Conservation (phyloP, 2,329 filamentous ascomycete species). For the Tolypocladium guangdongense region DNA sequence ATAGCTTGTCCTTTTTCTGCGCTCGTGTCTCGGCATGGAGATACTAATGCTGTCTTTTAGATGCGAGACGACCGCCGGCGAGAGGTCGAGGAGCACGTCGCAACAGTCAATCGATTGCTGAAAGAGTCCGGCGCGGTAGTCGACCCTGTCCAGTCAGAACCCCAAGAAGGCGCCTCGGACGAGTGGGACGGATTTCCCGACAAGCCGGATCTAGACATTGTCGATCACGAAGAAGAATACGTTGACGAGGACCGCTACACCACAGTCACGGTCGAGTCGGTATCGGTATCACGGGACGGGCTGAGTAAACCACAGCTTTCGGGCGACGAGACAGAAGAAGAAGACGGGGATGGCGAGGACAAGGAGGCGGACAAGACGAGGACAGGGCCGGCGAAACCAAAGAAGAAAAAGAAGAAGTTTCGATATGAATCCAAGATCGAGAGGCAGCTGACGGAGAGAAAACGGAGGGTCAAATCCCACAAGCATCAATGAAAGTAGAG, state of each 20-base stretch:
- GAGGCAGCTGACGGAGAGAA: constrained; percentile 61
- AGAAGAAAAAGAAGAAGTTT: constrained; percentile 85
- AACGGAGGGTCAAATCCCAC: constrained; percentile 51
- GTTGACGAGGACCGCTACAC: constrained; percentile 94
- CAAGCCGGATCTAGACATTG: constrained; percentile 31
- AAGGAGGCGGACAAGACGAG: constrained; percentile 15
- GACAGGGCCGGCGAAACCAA: constrained; percentile 31
- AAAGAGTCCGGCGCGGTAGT: constrained; percentile 42
- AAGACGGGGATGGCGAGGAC: constrained; percentile 20
- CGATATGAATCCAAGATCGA: constrained; percentile 85
- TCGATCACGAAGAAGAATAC: constrained; percentile 86
- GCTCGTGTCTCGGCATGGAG: neutral
- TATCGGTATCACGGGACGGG: constrained; percentile 67
- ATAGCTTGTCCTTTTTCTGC: constrained; percentile 11
- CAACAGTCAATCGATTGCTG: constrained; percentile 61
- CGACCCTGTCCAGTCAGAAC: constrained; percentile 27
- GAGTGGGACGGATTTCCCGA: constrained; percentile 60
- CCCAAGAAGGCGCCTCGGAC: constrained; percentile 30
- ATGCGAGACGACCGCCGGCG: constrained; percentile 71
- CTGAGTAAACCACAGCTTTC: constrained; percentile 42
- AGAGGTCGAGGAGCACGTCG: constrained; percentile 73
- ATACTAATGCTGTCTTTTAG: constrained; percentile 33
- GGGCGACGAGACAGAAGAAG: constrained; percentile 25
- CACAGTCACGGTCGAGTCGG: constrained; percentile 85
- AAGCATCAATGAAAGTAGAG: neutral